Percentiles rank a stretch among this genome's conserved stretches.
phyloP scores from a whole-genome alignment of 345 rosid genomes.

The Psidium guajava region DNA sequence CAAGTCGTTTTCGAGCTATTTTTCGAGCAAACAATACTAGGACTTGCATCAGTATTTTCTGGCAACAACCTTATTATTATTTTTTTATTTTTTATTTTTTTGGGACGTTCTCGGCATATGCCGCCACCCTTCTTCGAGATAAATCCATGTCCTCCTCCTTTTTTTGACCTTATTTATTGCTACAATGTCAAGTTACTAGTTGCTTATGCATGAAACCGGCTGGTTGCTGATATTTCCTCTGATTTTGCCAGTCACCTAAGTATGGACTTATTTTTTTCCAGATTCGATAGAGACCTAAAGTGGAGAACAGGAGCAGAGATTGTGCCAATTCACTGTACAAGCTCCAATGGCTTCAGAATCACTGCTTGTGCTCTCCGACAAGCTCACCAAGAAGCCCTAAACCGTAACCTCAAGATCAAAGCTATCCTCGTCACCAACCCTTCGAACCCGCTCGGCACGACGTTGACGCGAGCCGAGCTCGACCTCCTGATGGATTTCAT shows the following conservation, averaged over 20 bases:
- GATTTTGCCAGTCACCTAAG: neutral
- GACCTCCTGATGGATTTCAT: constrained; percentile 47
- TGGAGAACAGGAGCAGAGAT: constrained; percentile 50
- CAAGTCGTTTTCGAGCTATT: neutral
- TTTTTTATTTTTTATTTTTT: neutral
- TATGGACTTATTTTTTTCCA: neutral
- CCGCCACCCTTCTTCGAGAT: neutral
- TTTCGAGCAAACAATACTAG: neutral
- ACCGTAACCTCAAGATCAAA: constrained; percentile 6
- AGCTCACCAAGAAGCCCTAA: neutral
- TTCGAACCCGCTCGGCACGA: constrained; percentile 12
- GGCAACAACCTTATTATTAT: neutral
- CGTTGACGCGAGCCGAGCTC: constrained; percentile 35
- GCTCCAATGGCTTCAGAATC: constrained; percentile 39
- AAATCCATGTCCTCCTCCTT: neutral
- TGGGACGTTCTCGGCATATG: neutral
- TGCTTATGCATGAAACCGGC: neutral
- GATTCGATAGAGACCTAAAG: constrained; percentile 50
- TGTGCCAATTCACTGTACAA: constrained; percentile 36
- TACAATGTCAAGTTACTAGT: neutral
- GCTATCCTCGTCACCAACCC: constrained; percentile 27
- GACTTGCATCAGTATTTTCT: neutral
- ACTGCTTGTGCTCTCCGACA: constrained; percentile 20
- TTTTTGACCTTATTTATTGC: neutral
- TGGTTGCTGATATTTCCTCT: neutral